Percentiles rank a stretch among this genome's conserved stretches.
Conservation (phyloP, 805 yeast species). For the Candida anglica region DNA sequence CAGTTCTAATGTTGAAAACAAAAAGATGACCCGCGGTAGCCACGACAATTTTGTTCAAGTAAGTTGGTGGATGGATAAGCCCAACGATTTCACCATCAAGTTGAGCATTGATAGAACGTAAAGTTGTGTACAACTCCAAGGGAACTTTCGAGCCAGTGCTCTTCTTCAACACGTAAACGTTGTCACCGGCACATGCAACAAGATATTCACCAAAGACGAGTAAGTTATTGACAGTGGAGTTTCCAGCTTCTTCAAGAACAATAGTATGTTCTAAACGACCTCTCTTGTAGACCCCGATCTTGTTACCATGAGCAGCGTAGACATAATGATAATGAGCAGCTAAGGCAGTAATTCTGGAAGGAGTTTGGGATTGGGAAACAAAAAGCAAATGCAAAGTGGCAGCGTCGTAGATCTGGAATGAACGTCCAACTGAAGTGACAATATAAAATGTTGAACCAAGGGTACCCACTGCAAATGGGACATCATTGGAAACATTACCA, state of each 20-base stretch:
- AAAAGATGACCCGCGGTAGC: slow-evolving; percentile 65
- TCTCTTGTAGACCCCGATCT: slow-evolving; percentile 76
- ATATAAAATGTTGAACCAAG: slow-evolving; percentile 84
- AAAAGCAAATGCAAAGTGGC: slow-evolving; percentile 79
- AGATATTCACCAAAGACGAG: slow-evolving; percentile 76
- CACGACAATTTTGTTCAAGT: slow-evolving; percentile 81
- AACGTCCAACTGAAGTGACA: slow-evolving; percentile 83
- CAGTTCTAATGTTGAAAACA: slow-evolving; percentile 73
- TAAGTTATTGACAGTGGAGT: slow-evolving; percentile 43
- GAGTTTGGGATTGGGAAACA: slow-evolving; percentile 78
- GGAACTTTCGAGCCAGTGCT: slow-evolving; percentile 39
- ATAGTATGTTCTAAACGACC: slow-evolving; percentile 56
- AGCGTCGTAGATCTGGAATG: slow-evolving; percentile 92
- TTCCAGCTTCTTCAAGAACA: slow-evolving; percentile 27
- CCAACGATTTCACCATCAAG: slow-evolving; percentile 70
- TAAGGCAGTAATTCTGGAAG: slow-evolving; percentile 62
- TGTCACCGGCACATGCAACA: slow-evolving; percentile 44
- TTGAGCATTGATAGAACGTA: slow-evolving; percentile 49
- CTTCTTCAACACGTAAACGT: slow-evolving; percentile 50
- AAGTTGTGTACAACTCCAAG: slow-evolving; percentile 64
- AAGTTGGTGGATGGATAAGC: slow-evolving; percentile 82
- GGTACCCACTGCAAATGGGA: slow-evolving; percentile 85
- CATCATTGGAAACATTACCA: slow-evolving; percentile 84
- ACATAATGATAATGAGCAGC: slow-evolving; percentile 82
- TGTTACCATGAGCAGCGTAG: slow-evolving; percentile 68